Evolutionary conservation across 2,329 filamentous ascomycete genomes (phyloP).

Genomic region (Xylariomycetidae sp.): DNA sequence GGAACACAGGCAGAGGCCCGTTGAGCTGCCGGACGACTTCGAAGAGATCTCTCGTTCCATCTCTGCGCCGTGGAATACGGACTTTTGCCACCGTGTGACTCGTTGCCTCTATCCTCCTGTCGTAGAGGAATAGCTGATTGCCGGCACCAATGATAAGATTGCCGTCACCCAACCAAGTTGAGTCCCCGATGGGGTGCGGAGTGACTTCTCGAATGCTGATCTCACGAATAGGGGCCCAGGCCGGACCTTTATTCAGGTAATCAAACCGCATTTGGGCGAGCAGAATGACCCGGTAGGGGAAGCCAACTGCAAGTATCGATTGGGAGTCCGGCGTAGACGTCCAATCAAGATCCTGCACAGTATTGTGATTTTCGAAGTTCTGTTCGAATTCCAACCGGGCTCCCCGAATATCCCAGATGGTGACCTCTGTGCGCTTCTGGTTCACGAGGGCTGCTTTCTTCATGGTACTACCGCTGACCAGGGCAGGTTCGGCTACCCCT

Average conservation of each 20-base stretch:
- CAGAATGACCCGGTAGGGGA: slow-evolving; percentile 76
- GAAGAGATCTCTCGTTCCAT: slow-evolving; percentile 63
- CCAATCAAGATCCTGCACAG: slow-evolving; percentile 86
- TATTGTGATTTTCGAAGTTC: slow-evolving; percentile 64
- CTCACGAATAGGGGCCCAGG: slow-evolving; percentile 80
- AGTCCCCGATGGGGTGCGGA: slow-evolving; percentile 86
- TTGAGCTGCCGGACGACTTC: slow-evolving; percentile 79
- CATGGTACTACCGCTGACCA: slow-evolving; percentile 80
- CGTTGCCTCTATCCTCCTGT: slow-evolving; percentile 63
- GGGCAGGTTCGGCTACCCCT: slow-evolving; percentile 61
- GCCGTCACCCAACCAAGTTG: slow-evolving; percentile 81
- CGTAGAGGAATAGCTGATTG: slow-evolving; percentile 84
- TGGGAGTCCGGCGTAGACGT: slow-evolving; percentile 85
- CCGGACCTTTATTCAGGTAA: slow-evolving; percentile 81
- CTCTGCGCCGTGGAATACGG: slow-evolving; percentile 41
- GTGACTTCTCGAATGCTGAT: slow-evolving; percentile 76
- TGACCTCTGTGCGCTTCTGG: slow-evolving; percentile 63
- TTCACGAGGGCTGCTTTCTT: slow-evolving; percentile 84
- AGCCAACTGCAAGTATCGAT: slow-evolving; percentile 86
- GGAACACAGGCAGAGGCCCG: slow-evolving; percentile 80
- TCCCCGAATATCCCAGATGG: slow-evolving; percentile 85
- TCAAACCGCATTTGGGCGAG: slow-evolving; percentile 87
- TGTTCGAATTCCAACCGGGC: slow-evolving; percentile 77
- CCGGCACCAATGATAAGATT: slow-evolving; percentile 83
- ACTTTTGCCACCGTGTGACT: slow-evolving; percentile 51